Base-by-base conservation (phyloP, 768 basidiomycete species). In the Leucosporidium yakuticum region DNA sequence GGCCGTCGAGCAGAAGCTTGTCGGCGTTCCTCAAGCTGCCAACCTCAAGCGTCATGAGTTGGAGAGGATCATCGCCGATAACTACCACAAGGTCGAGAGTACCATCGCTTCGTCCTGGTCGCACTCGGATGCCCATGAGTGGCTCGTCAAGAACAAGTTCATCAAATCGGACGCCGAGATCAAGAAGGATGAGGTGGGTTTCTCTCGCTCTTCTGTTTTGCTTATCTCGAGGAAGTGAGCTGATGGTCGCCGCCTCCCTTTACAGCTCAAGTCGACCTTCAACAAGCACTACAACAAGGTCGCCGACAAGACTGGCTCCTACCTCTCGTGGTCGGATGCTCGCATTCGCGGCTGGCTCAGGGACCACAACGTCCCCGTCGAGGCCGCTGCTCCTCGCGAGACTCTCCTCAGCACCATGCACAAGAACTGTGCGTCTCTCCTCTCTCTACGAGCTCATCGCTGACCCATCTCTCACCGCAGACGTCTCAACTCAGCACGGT, bases 261-360 rank as follows among this genome's bases (percentile, higher is more conserved):
- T 57, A 11, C 21, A 69, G 69, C 44, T 74, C 83, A 91, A 17
- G 80, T 83, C 84, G 74, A 73, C 89, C 62, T 88, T 92, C 69
- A 81, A 87, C 64, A 83, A 83, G 60, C 89, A 88, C 86, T 90
- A 78, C 63, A 81, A 74, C 23, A 54, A 63, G 19, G 19, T 57
- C 36, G 39, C 81, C 63, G 84, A 86, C 61, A 77, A 77, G 59
- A 82, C 83, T 2, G 82, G 86, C 4, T 80, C 85, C 4, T 96
- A 95, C 79, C 81, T 94, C 60, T 83, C 84, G 15, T 98, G 95
- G 95, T 90, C 91, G 19, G 94, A 97, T 75, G 90, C 93, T 4
- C 84, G 94, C 39, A 85, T 98, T 32, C 87, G 93, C 56, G 91
- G 89, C 2, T 96, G 90, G 79, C 83, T 97, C 25, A 84, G 91